These are phyloP conservation scores for Actinomucor elegans DNA, from an alignment of 371 early-diverging fungal genomes.

Conservation along the genomic window DNA sequence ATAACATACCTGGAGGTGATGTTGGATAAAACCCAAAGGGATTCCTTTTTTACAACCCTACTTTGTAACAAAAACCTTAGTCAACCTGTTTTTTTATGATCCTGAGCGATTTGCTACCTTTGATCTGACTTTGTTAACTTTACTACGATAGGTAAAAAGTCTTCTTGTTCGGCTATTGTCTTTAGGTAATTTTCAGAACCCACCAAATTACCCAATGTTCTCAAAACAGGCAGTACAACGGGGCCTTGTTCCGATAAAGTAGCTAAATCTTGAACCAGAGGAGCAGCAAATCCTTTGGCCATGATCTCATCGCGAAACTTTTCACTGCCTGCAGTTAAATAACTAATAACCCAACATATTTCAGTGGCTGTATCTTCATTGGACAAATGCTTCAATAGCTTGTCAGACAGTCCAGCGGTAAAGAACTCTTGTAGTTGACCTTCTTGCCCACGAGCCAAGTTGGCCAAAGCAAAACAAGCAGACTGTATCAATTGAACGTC, in stretches of 20 bases:
- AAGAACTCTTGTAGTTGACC: slow-evolving; percentile 30
- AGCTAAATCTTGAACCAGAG: slow-evolving; percentile 27
- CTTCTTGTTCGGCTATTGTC: slow-evolving; percentile 35
- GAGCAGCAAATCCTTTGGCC: slow-evolving; percentile 39
- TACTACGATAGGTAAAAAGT: slow-evolving; percentile 53
- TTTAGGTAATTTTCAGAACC: slow-evolving; percentile 56
- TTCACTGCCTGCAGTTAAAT: slow-evolving; percentile 64
- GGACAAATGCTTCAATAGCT: slow-evolving; percentile 13
- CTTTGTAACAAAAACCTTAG: slow-evolving; percentile 8
- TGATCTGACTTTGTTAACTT: slow-evolving; percentile 54
- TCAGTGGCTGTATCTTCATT: slow-evolving; percentile 60
- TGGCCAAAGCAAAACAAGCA: slow-evolving; percentile 77
- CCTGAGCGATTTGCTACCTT: too few species aligned
- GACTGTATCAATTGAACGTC: slow-evolving; percentile 56
- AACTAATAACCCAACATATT: slow-evolving; percentile 70
- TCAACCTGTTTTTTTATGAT: too few species aligned
- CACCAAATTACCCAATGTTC: slow-evolving; percentile 69
- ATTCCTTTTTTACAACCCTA: slow-evolving; percentile 72
- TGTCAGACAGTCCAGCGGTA: slow-evolving; percentile 4
- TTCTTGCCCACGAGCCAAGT: slow-evolving; percentile 66
- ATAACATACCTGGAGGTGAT: slow-evolving; percentile 60
- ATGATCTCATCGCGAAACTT: slow-evolving; percentile 50
- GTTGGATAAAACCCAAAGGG: slow-evolving; percentile 73
- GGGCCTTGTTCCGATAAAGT: slow-evolving; percentile 36
- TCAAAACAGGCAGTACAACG: slow-evolving; percentile 58